Evolutionary conservation across 495 filamentous ascomycete genomes (phyloP).

Genomic region (Physcia stellaris): DNA sequence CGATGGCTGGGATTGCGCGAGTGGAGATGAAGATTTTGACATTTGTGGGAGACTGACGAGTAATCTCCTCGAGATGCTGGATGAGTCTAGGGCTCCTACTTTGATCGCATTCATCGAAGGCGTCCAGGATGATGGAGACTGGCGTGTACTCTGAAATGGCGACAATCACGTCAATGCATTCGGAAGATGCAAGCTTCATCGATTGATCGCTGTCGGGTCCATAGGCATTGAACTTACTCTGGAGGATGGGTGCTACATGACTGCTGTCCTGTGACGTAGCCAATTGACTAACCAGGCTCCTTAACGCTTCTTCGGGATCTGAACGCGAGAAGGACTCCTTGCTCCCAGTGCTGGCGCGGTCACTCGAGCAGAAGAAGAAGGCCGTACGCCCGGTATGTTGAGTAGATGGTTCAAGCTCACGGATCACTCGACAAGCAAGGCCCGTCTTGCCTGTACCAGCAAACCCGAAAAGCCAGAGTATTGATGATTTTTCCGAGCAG

Average conservation of each 20-base stretch:
- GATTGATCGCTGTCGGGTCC: constrained; percentile 4
- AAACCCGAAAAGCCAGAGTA: constrained; percentile 11
- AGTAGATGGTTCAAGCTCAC: not conserved
- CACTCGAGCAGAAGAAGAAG: constrained; percentile 10
- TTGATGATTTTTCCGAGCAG: constrained; percentile 1
- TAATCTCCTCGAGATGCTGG: constrained; percentile 4
- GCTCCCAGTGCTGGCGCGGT: constrained; percentile 5
- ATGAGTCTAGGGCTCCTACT: constrained; percentile 5
- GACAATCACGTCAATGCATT: constrained; percentile 7
- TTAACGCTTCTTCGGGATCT: constrained; percentile 8
- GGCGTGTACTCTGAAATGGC: constrained; percentile 2
- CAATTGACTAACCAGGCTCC: constrained; percentile 10
- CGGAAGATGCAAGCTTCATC: constrained; percentile 1
- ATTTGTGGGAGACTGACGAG: not conserved
- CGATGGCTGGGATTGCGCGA: constrained; percentile 10
- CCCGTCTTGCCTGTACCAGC: constrained; percentile 12
- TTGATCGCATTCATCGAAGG: constrained; percentile 10
- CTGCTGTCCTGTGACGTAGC: constrained; percentile 1
- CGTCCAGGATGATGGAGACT: constrained; percentile 8
- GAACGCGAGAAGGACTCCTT: constrained; percentile 2
- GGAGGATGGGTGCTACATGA: constrained; percentile 1
- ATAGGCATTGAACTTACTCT: constrained; percentile 4
- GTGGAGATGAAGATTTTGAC: constrained; percentile 12
- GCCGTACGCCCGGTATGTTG: constrained; percentile 2
- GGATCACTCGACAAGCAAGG: constrained; percentile 7